These are phyloP conservation scores for Cryptococcus sp. DNA, from an alignment of 1,284 basidiomycete genomes.

Conservation along the genomic window DNA sequence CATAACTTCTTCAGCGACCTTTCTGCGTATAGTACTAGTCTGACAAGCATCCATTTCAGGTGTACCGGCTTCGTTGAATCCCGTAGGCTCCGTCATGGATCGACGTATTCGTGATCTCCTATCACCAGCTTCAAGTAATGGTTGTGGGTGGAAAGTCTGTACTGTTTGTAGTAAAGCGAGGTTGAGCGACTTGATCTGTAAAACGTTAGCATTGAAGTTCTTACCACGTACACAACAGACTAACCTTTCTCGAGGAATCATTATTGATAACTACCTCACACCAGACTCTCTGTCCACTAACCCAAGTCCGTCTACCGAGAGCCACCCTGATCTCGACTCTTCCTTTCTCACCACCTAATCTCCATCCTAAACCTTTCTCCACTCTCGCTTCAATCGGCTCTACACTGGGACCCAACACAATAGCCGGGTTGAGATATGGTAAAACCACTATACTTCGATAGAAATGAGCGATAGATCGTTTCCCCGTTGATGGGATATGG, in stretches of 20 bases:
- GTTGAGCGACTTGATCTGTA: slow-evolving; percentile 60
- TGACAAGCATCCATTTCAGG: slow-evolving; percentile 58
- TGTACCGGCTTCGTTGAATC: not conserved
- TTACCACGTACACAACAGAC: slow-evolving; percentile 9
- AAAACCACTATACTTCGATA: slow-evolving; percentile 80
- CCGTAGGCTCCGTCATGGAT: not conserved
- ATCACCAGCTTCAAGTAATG: slow-evolving; percentile 49
- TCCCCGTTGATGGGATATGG: slow-evolving; percentile 59
- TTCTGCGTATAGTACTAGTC: slow-evolving; percentile 52
- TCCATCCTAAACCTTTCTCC: slow-evolving; percentile 56
- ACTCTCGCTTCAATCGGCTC: slow-evolving; percentile 61
- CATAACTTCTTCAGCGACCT: slow-evolving; percentile 61
- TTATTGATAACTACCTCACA: slow-evolving; percentile 68
- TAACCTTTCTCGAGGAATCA: slow-evolving; percentile 61
- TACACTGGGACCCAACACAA: slow-evolving; percentile 60
- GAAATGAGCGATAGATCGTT: slow-evolving; percentile 82
- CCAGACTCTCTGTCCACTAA: slow-evolving; percentile 78
- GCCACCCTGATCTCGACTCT: slow-evolving; percentile 68
- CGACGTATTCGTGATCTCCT: slow-evolving; percentile 3
- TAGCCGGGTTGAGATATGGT: slow-evolving; percentile 68
- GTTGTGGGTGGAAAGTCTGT: slow-evolving; percentile 61
- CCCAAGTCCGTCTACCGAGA: slow-evolving; percentile 72
- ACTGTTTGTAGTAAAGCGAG: slow-evolving; percentile 68
- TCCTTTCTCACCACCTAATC: slow-evolving; percentile 60
- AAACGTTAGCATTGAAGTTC: not conserved